Conservation (phyloP, 2,329 filamentous ascomycete species). For the Neopestalotiopsis rosae region DNA sequence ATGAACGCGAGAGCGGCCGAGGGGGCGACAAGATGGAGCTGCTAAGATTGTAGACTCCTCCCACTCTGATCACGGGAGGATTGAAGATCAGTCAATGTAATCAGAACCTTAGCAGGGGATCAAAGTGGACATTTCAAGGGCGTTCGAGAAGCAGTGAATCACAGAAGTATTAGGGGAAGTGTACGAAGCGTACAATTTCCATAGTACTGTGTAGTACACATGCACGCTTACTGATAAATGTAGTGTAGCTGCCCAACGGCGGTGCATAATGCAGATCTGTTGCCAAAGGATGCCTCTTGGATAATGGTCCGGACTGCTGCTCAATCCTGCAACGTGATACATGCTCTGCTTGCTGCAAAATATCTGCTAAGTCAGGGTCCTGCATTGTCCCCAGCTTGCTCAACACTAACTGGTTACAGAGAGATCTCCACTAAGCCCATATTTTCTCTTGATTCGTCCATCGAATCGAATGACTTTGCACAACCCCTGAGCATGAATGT, state of each 20-base stretch:
- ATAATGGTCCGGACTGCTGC: too few species aligned
- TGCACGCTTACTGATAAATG: background rate
- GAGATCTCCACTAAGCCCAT: background rate
- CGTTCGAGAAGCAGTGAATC: background rate
- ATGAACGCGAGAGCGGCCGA: background rate
- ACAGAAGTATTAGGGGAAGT: background rate
- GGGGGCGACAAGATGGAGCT: background rate
- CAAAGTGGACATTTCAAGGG: background rate
- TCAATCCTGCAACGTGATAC: too few species aligned
- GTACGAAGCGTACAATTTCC: background rate
- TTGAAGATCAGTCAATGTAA: background rate
- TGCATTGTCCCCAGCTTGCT: too few species aligned
- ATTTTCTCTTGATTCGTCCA: background rate
- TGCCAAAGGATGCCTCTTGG: too few species aligned
- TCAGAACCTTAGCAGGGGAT: background rate
- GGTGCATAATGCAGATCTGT: background rate
- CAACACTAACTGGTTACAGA: background rate
- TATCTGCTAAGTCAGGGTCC: too few species aligned
- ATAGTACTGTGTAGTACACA: background rate
- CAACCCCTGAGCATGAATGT: constrained; percentile 2
- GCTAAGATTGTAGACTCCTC: background rate
- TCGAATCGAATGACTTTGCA: background rate
- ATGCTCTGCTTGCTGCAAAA: too few species aligned
- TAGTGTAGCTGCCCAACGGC: background rate
- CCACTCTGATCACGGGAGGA: background rate